Percentiles rank a stretch among this genome's conserved stretches.
Evolutionary conservation across 768 basidiomycete genomes (phyloP).

Genomic region (Filobasidium floriforme): DNA sequence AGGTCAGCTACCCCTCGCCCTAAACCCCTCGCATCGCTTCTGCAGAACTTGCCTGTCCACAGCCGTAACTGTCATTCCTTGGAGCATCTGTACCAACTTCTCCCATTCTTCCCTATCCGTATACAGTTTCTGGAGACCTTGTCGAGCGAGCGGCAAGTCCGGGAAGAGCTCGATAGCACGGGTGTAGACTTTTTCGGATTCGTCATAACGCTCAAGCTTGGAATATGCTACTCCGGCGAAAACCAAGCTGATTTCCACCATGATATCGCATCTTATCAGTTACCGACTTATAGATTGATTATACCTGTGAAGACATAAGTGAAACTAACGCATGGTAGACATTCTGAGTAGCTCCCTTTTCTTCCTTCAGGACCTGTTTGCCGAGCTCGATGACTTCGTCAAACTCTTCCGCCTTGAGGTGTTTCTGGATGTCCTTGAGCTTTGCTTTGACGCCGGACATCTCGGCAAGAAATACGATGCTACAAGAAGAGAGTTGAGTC

Average conservation of each 20-base stretch:
- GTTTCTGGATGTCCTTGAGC: slow-evolving; percentile 71
- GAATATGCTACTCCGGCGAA: slow-evolving; percentile 73
- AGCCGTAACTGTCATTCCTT: slow-evolving; percentile 56
- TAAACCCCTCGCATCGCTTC: background rate
- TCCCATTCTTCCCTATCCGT: slow-evolving; percentile 30
- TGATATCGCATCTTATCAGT: slow-evolving; percentile 9
- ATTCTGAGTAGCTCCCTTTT: slow-evolving; percentile 55
- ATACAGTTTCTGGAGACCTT: slow-evolving; percentile 39
- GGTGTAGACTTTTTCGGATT: slow-evolving; percentile 76
- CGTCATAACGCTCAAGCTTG: slow-evolving; percentile 61
- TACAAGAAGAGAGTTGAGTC: background rate
- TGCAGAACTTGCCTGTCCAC: slow-evolving; percentile 52
- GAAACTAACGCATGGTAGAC: slow-evolving; percentile 71
- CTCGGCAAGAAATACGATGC: background rate
- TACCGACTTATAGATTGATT: slow-evolving; percentile 1
- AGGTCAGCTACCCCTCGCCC: background rate
- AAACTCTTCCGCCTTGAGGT: slow-evolving; percentile 68
- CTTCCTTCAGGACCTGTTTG: slow-evolving; percentile 46
- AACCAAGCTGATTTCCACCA: slow-evolving; percentile 57
- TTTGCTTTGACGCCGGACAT: slow-evolving; percentile 53
- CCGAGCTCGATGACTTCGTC: slow-evolving; percentile 61
- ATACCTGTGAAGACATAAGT: background rate
- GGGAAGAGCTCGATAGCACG: slow-evolving; percentile 67
- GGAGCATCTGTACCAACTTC: slow-evolving; percentile 44
- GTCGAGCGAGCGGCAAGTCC: slow-evolving; percentile 61